Conservation (phyloP, 108 stramenopile species). For the Chaetoceros tenuissimus region DNA sequence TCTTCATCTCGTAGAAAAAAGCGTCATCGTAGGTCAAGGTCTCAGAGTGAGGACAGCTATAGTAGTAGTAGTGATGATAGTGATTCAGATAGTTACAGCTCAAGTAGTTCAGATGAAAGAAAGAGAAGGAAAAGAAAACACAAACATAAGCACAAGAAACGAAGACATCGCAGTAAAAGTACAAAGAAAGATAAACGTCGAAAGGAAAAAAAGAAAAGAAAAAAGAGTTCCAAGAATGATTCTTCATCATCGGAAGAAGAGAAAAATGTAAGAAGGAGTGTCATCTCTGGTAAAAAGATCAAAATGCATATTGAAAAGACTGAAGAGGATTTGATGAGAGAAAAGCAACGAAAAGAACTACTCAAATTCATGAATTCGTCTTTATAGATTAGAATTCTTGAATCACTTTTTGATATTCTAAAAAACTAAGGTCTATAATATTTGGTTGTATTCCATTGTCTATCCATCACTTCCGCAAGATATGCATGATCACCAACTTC, state of each 20-base stretch:
- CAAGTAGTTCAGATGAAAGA: slow-evolving; percentile 5
- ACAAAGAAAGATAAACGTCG: slow-evolving; percentile 5
- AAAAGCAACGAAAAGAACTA: slow-evolving; percentile 61
- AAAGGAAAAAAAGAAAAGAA: slow-evolving; percentile 13
- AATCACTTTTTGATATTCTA: neutral
- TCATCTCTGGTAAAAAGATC: slow-evolving; percentile 72
- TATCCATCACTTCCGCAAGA: neutral
- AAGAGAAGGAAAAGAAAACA: slow-evolving; percentile 8
- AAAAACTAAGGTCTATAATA: neutral
- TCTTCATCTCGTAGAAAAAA: slow-evolving; percentile 1
- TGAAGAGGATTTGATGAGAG: slow-evolving; percentile 69
- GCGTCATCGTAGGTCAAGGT: slow-evolving; percentile 4
- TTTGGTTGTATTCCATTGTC: neutral
- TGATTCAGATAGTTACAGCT: neutral
- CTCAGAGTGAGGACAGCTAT: neutral
- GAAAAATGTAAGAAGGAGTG: slow-evolving; percentile 39
- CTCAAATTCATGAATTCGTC: slow-evolving; percentile 82
- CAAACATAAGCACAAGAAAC: slow-evolving; percentile 5
- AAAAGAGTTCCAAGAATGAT: slow-evolving; percentile 14
- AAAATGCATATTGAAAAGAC: slow-evolving; percentile 79
- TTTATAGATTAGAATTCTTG: slow-evolving; percentile 4
- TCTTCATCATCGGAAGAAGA: slow-evolving; percentile 17
- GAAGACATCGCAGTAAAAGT: slow-evolving; percentile 9
- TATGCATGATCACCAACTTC: neutral
- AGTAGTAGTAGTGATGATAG: slow-evolving; percentile 6